phyloP scores from a whole-genome alignment of 2,329 filamentous ascomycete genomes.

The Cercospora nicotianae region DNA sequence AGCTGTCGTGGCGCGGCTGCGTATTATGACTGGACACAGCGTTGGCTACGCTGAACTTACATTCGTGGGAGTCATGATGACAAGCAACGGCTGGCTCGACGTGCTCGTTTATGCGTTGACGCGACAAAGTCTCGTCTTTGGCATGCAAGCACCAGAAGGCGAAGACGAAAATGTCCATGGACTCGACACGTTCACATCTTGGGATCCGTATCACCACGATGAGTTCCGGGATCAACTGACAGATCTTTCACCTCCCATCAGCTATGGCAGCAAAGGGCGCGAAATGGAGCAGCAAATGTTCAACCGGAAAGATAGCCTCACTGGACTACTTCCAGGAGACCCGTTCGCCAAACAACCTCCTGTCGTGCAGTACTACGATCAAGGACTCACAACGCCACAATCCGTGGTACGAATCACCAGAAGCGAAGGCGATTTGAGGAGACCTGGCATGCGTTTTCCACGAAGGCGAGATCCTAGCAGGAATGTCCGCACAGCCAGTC shows the following conservation, averaged over 20 bases:
- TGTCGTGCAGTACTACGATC: neutral
- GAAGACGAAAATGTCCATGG: constrained; percentile 18
- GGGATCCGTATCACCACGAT: constrained; percentile 4
- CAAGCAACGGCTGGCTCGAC: constrained; percentile 58
- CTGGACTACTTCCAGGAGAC: neutral
- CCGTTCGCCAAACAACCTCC: neutral
- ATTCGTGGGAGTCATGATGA: constrained; percentile 56
- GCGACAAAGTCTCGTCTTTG: constrained; percentile 36
- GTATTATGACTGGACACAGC: constrained; percentile 52
- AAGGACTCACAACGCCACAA: neutral
- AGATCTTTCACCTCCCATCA: neutral
- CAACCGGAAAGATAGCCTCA: neutral
- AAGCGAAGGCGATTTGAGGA: constrained; percentile 2
- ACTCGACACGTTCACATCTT: constrained; percentile 21
- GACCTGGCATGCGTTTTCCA: neutral
- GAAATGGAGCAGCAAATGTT: neutral
- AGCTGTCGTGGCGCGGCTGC: constrained; percentile 62
- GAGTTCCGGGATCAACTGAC: neutral
- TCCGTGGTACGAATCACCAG: neutral
- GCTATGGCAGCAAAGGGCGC: neutral
- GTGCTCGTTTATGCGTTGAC: constrained; percentile 59
- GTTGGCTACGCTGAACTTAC: constrained; percentile 47
- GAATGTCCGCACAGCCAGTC: neutral
- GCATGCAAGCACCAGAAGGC: constrained; percentile 6
- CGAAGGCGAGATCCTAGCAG: neutral